A percentile compares a stretch with the other conserved stretches of the same genome.
These are phyloP conservation scores for Globisporangium nagaii DNA, from an alignment of 352 stramenopile species.

Conservation along the genomic window DNA sequence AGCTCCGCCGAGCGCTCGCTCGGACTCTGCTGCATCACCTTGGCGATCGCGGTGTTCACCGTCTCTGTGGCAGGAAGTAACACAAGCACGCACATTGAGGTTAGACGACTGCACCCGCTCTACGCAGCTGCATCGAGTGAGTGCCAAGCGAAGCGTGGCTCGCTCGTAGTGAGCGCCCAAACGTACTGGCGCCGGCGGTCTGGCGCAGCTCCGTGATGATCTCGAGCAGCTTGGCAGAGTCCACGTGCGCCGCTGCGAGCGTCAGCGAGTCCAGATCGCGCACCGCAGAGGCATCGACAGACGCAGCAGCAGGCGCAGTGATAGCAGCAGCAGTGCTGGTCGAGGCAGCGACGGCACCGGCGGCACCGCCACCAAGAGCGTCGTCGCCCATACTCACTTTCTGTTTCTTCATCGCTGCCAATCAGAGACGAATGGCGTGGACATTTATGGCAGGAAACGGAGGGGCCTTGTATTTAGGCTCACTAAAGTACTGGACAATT, in stretches of 20 bases:
- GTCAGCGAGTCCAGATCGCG: constrained; percentile 23
- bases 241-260: constrained; percentile 25
- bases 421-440: background rate
- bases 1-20: background rate
- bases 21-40: constrained; percentile 39
- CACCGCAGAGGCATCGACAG: constrained; percentile 7
- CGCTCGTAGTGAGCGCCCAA: background rate
- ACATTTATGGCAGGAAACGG: background rate
- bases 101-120: too few relatives aligned
- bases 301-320: background rate
- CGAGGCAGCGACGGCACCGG: background rate
- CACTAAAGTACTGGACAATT: too few relatives aligned
- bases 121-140: too few relatives aligned
- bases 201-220: constrained; percentile 61
- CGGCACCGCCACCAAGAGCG: background rate
- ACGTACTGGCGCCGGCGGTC: constrained; percentile 59
- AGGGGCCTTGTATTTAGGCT: too few relatives aligned
- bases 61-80: too few relatives aligned
- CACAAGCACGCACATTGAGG: too few relatives aligned
- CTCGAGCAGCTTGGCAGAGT: constrained; percentile 44
- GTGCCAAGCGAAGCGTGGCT: too few relatives aligned
- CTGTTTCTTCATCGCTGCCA: background rate
- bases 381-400: background rate
- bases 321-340: background rate
- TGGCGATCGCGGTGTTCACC: constrained; percentile 65